Conservation (phyloP, 352 stramenopile genomes). For the Globisporangium cystogenes region DNA sequence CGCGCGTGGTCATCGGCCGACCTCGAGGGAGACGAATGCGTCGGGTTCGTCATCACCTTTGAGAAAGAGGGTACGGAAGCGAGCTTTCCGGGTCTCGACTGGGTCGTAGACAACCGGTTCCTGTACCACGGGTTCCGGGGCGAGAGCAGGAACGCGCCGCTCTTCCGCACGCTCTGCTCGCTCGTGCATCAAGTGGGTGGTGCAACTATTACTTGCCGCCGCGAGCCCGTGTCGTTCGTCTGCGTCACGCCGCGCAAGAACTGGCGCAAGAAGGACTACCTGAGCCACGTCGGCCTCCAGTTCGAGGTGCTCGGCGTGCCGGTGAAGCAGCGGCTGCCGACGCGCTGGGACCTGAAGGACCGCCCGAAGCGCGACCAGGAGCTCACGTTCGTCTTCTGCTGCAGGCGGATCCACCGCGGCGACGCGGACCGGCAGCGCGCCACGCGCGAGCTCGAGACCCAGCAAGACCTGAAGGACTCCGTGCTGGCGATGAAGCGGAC, state of each 20-base stretch:
- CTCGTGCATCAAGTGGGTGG: slow-evolving; percentile 29
- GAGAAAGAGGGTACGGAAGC: slow-evolving; percentile 13
- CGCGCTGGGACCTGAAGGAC: slow-evolving; percentile 1
- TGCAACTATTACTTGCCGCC: slow-evolving; percentile 2
- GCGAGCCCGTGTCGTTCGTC: slow-evolving; percentile 18
- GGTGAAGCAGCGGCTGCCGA: slow-evolving; percentile 7
- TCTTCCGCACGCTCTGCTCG: slow-evolving; percentile 34
- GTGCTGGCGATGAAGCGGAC: slow-evolving; percentile 14
- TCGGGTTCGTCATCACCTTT: slow-evolving; percentile 3
- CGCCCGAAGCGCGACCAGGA: slow-evolving; percentile 14
- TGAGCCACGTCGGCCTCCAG: slow-evolving; percentile 27
- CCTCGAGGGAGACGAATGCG: slow-evolving; percentile 6
- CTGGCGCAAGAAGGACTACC: slow-evolving; percentile 57
- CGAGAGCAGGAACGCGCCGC: slow-evolving; percentile 32
- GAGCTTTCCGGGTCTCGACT: slow-evolving; percentile 20
- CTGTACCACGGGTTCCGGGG: slow-evolving; percentile 42
- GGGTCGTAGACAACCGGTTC: slow-evolving; percentile 41
- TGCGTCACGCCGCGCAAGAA: slow-evolving; percentile 53
- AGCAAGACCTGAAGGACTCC: slow-evolving; percentile 9
- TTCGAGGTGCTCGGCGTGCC: slow-evolving; percentile 26
- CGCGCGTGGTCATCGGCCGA: background rate
- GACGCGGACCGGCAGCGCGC: slow-evolving; percentile 1
- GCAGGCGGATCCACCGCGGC: slow-evolving; percentile 5
- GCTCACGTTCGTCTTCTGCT: slow-evolving; percentile 36
- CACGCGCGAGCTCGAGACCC: background rate